Evolutionary conservation across 495 filamentous ascomycete genomes (phyloP), one percentile per base, ranked within the genome.

Genomic region (Aspergillus nanangensis): DNA sequence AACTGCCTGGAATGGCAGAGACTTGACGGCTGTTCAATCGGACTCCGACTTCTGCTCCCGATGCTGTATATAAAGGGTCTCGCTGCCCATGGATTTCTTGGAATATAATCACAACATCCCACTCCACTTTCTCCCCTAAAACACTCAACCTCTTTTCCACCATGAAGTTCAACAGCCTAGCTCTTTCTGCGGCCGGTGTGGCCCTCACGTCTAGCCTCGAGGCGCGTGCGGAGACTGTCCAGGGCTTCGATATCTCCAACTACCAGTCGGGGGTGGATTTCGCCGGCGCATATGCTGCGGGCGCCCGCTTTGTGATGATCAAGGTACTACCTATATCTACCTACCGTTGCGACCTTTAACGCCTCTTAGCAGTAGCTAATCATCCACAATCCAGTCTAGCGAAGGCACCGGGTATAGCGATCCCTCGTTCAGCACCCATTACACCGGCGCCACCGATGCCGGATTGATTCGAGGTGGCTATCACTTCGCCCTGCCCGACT

Each of bases 291-390:
- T 80, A 84, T 47, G 61, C 42, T 18, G 51, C 66, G n/a, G 81
- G 81, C 15, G 77, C 79, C n/a, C 76, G 80, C 18, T 86, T 85
- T 46, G 81, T 82, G 50, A 82, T 84, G 34, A 82, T 85, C 68
- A 86, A 86, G 72, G 82, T 76, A 41, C n/a, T n/a, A n/a, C 24
- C 10, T 17, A n/a, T 5, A 22, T 11, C 23, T 11, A 21, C n/a
- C n/a, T n/a, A 14, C 5, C 2, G 13, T 22, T 11, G 1, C 1
- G 11, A n/a, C n/a, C n/a, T 21, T 21, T 4, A 38, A 2, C 36
- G n/a, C 5, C 1, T 13, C 14, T 17, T 22, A 21, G 10, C n/a
- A n/a, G n/a, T n/a, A n/a, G n/a, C 5, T 22, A 27, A 21, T 27
- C 22, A 45, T 21, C n/a, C 4, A n/a, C 3, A 0, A 10, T 13